These are phyloP conservation scores for Apiosordaria backusii DNA, from an alignment of 495 filamentous ascomycete species.

Conservation along the genomic window DNA sequence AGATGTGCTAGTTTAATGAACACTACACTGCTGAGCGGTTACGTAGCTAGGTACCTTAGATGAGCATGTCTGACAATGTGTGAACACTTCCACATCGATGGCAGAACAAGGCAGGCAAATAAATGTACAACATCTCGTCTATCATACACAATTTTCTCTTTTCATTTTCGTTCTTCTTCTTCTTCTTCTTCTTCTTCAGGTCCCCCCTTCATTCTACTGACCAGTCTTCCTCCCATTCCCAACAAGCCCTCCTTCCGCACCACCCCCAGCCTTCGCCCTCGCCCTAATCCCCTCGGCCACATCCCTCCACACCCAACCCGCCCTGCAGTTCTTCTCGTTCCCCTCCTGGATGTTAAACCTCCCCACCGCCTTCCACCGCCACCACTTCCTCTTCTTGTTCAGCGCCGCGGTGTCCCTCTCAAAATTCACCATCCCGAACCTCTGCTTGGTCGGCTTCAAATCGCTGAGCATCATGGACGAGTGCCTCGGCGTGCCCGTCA, in stretches of 20 bases:
- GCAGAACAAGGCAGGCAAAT: too few species aligned
- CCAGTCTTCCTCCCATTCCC: neutral
- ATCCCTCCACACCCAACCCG: constrained; percentile 34
- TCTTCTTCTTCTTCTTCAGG: too few species aligned
- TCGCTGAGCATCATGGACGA: constrained; percentile 48
- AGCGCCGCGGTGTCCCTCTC: constrained; percentile 35
- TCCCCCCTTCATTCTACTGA: too few species aligned
- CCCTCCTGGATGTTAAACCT: constrained; percentile 32
- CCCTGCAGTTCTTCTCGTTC: constrained; percentile 16
- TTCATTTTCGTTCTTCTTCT: too few species aligned
- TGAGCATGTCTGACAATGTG: too few species aligned
- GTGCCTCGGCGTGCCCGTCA: constrained; percentile 54
- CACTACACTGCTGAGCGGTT: too few species aligned
- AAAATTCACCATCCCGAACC: constrained; percentile 53
- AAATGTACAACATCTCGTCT: too few species aligned
- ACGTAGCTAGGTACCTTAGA: too few species aligned
- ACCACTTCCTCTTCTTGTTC: constrained; percentile 34
- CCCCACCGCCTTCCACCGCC: constrained; percentile 34
- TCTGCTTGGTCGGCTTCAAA: constrained; percentile 36
- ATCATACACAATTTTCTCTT: too few species aligned
- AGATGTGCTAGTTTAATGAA: too few species aligned
- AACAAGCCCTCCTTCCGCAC: neutral
- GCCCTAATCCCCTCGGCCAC: constrained; percentile 20
- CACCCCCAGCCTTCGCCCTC: neutral
- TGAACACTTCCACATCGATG: too few species aligned